A percentile compares a stretch with the other conserved stretches of the same genome.
These are phyloP conservation scores for Penicillium angulare DNA, from an alignment of 495 filamentous ascomycete genomes.

Conservation along the genomic window DNA sequence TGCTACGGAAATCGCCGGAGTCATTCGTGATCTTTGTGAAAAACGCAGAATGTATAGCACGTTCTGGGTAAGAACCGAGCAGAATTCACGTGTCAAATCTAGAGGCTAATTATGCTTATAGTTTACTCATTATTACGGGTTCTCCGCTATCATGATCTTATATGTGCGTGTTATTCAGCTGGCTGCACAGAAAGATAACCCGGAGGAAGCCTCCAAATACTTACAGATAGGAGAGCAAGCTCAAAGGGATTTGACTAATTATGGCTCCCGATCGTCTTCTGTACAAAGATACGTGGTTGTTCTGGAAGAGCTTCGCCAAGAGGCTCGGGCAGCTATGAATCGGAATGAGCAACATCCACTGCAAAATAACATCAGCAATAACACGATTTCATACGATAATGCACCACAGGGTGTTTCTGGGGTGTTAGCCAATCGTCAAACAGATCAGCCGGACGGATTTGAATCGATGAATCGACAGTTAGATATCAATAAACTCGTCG, in stretches of 20 bases:
- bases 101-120: neutral
- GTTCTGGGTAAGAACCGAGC: conserved; percentile 16
- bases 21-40: conserved; percentile 19
- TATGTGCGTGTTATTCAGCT: conserved; percentile 24
- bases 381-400: no score
- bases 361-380: no score
- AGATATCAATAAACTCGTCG: no score
- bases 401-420: no score
- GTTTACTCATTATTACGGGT: conserved; percentile 29
- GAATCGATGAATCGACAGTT: no score
- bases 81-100: neutral
- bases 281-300: conserved; percentile 36
- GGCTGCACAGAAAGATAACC: neutral
- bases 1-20: conserved; percentile 15
- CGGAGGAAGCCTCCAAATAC: neutral
- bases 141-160: conserved; percentile 24
- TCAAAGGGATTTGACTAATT: conserved; percentile 19
- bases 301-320: conserved; percentile 41
- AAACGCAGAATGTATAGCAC: conserved; percentile 18
- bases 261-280: conserved; percentile 19
- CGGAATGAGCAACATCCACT: no score
- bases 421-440: no score
- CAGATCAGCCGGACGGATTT: no score
- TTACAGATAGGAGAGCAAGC: conserved; percentile 18
- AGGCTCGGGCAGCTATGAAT: conserved; percentile 20